A percentile compares a stretch with the other conserved stretches of the same genome.
Evolutionary conservation across 2,329 filamentous ascomycete genomes (phyloP).

Genomic region (Hymenotorrendiella dingleyae): DNA sequence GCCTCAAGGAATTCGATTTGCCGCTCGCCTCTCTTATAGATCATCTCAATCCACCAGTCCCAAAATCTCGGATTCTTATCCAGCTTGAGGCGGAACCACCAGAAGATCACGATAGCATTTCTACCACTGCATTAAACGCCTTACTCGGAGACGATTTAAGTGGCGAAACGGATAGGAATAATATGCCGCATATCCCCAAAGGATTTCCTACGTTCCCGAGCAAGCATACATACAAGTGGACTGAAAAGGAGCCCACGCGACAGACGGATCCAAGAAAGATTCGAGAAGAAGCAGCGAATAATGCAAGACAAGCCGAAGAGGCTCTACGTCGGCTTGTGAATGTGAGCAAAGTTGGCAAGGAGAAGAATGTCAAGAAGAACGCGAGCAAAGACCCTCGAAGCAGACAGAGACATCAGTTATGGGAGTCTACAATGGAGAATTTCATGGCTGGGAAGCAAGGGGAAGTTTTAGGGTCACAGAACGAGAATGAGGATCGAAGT

Average conservation of each 20-base stretch:
- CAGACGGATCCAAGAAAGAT: constrained; percentile 51
- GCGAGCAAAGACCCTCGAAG: constrained; percentile 44
- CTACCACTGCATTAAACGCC: constrained; percentile 26
- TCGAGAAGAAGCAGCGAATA: constrained; percentile 52
- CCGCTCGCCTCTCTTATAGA: constrained; percentile 46
- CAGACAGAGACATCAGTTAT: constrained; percentile 51
- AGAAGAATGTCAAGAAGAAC: constrained; percentile 55
- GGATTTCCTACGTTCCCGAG: constrained; percentile 58
- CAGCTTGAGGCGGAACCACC: constrained; percentile 29
- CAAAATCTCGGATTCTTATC: constrained; percentile 32
- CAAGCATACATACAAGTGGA: constrained; percentile 58
- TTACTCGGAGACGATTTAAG: constrained; percentile 48
- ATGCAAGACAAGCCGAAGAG: constrained; percentile 56
- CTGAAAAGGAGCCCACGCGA: constrained; percentile 40
- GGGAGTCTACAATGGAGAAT: constrained; percentile 56
- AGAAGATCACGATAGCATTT: constrained; percentile 38
- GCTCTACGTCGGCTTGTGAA: constrained; percentile 54
- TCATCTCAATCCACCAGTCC: constrained; percentile 49
- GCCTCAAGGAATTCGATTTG: constrained; percentile 46
- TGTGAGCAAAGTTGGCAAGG: constrained; percentile 57
- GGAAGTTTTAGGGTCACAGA: constrained; percentile 17
- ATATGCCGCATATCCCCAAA: constrained; percentile 50
- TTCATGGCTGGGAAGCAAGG: constrained; percentile 30
- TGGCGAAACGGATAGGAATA: constrained; percentile 50
- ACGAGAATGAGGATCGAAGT: constrained; percentile 49